phyloP scores from a whole-genome alignment of 805 yeast species.

The Wickerhamiella spandovensis region DNA sequence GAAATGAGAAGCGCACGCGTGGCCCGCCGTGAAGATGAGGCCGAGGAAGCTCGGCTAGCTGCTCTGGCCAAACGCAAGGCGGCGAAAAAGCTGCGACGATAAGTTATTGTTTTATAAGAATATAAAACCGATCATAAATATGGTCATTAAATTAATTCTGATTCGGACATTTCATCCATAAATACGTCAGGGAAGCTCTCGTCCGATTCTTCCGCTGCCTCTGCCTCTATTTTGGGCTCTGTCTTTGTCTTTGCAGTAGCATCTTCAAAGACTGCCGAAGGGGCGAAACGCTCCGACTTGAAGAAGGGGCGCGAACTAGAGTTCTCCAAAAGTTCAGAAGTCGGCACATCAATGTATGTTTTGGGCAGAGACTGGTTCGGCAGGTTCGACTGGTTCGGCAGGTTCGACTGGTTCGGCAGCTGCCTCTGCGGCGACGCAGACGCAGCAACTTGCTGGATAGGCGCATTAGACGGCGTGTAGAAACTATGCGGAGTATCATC shows the following conservation, averaged over 20 bases:
- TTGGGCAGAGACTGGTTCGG: not conserved
- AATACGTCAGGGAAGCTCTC: conserved; percentile 24
- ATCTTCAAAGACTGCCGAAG: too few relatives aligned
- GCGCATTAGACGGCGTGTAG: too few relatives aligned
- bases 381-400: too few relatives aligned
- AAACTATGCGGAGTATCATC: too few relatives aligned
- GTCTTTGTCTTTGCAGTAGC: too few relatives aligned
- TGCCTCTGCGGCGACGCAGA: too few relatives aligned
- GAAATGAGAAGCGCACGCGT: conserved; percentile 54
- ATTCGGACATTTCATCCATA: not conserved
- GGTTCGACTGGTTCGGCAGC: too few relatives aligned
- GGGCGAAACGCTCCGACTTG: too few relatives aligned
- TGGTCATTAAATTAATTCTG: too few relatives aligned
- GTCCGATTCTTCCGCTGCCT: conserved; percentile 24
- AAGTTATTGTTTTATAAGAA: not conserved
- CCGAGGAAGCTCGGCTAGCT: conserved; percentile 42
- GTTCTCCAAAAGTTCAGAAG: not conserved
- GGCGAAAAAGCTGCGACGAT: conserved; percentile 5
- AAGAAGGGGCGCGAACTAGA: not conserved
- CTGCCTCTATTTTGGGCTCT: not conserved
- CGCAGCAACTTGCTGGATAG: too few relatives aligned
- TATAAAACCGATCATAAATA: not conserved
- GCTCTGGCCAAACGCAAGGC: conserved; percentile 36
- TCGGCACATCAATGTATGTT: not conserved
- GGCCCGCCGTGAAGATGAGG: conserved; percentile 64